Evolutionary conservation across 352 stramenopile species (phyloP).

Genomic region (Phytophthora melonis): DNA sequence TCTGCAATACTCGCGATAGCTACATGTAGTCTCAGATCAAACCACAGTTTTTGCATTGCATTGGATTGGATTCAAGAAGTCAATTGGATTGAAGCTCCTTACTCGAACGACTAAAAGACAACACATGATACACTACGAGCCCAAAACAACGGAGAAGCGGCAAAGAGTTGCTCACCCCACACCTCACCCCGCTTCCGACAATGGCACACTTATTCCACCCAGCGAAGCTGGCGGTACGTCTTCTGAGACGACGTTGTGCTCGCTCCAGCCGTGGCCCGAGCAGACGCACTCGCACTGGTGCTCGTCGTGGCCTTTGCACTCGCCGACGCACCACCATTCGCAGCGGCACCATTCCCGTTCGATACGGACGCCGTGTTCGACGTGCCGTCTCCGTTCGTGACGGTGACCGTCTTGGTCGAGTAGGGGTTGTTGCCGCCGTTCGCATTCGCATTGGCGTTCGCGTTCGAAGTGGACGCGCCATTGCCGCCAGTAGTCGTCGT

Average conservation of each 20-base stretch:
- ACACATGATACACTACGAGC: too few species aligned
- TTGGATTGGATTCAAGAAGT: too few species aligned
- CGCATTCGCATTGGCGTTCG: not conserved
- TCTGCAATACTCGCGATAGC: too few species aligned
- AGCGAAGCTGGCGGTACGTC: not conserved
- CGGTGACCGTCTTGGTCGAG: slow-evolving; percentile 10
- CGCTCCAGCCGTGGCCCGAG: not conserved
- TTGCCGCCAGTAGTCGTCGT: not conserved
- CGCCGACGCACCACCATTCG: slow-evolving; percentile 8
- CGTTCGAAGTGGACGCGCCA: not conserved
- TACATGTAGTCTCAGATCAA: too few species aligned
- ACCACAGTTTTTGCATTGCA: too few species aligned
- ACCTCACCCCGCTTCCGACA: too few species aligned
- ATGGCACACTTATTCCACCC: not conserved
- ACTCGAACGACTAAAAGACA: too few species aligned
- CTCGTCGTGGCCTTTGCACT: too few species aligned
- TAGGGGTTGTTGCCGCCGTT: slow-evolving; percentile 1
- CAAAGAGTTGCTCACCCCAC: too few species aligned
- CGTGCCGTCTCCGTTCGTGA: not conserved
- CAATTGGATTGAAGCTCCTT: too few species aligned
- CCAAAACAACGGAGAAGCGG: too few species aligned
- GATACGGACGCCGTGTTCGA: slow-evolving; percentile 1
- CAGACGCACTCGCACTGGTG: not conserved
- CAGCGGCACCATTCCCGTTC: not conserved
- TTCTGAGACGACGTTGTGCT: not conserved